Conservation (phyloP, 1,284 basidiomycete genomes). For the Peniophora sp. region DNA sequence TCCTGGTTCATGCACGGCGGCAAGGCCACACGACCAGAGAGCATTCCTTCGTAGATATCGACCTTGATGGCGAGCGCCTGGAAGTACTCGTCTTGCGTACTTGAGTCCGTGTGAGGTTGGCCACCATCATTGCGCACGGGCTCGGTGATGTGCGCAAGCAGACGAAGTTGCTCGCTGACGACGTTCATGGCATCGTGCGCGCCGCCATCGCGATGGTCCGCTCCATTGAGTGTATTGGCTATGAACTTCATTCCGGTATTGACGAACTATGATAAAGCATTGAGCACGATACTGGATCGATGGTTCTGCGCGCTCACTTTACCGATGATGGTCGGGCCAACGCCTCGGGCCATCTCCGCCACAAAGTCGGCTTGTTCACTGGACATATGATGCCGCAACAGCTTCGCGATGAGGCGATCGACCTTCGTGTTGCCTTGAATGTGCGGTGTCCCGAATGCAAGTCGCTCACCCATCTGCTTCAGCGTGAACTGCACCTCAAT, state of each 20-base stretch:
- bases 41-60: conserved; percentile 29
- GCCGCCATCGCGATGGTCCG: conserved; percentile 18
- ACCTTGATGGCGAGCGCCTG: conserved; percentile 37
- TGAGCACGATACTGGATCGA: neutral
- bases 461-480: conserved; percentile 58
- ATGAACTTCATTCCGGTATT: conserved; percentile 67
- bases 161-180: conserved; percentile 59
- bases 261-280: conserved; percentile 45
- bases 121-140: conserved; percentile 45
- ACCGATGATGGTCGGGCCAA: conserved; percentile 52
- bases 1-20: conserved; percentile 6
- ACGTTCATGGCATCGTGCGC: conserved; percentile 31
- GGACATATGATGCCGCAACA: conserved; percentile 65
- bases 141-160: conserved; percentile 59
- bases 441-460: conserved; percentile 49
- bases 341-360: conserved; percentile 66
- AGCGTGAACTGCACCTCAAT: conserved; percentile 70
- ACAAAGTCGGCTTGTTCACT: conserved; percentile 74
- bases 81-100: conserved; percentile 50
- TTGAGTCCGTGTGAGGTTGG: conserved; percentile 36
- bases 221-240: conserved; percentile 41
- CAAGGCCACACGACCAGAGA: conserved; percentile 15
- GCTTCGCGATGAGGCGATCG: conserved; percentile 52
- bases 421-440: conserved; percentile 33
- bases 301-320: conserved; percentile 38